Evolutionary conservation across 176 grass and related monocot genomes (phyloP).

Genomic region (Otatea glauca): DNA sequence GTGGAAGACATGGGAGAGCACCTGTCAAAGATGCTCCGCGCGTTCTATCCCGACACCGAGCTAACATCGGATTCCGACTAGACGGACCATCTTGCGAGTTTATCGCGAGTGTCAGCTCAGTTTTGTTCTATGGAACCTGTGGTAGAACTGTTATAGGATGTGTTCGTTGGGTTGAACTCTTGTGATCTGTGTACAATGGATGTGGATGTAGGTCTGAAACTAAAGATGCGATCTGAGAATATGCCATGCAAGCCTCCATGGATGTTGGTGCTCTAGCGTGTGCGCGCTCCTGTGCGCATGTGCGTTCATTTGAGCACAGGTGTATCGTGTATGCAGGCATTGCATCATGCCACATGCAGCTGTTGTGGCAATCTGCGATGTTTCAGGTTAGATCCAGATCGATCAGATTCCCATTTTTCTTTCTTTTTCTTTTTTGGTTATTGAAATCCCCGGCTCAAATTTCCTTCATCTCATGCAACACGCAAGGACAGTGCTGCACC

Average conservation of each 20-base stretch:
- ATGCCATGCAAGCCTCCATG: not conserved
- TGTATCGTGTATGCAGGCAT: not conserved
- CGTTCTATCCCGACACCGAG: constrained; percentile 46
- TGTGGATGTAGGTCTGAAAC: not conserved
- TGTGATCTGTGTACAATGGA: not conserved
- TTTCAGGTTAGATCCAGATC: constrained; percentile 33
- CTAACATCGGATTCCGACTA: constrained; percentile 79
- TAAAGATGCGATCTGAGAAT: constrained; percentile 17
- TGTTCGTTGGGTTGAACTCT: not conserved
- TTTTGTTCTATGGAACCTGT: not conserved
- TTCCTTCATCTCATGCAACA: not conserved
- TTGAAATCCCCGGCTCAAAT: not conserved
- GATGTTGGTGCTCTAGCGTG: not conserved
- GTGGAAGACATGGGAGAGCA: constrained; percentile 79
- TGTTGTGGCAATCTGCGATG: constrained; percentile 29
- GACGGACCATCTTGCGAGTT: not conserved
- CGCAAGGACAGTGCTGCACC: not conserved
- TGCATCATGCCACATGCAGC: constrained; percentile 17
- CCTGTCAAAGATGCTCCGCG: constrained; percentile 60
- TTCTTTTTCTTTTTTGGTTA: not conserved
- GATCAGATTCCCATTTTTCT: not conserved
- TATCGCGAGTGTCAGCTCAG: not conserved
- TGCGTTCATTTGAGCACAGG: not conserved
- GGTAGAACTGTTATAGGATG: not conserved
- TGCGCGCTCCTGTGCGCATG: not conserved